Percentiles rank a stretch among this genome's conserved stretches.
Evolutionary conservation across 345 rosid genomes (phyloP).

Genomic region (Passiflora organensis): DNA sequence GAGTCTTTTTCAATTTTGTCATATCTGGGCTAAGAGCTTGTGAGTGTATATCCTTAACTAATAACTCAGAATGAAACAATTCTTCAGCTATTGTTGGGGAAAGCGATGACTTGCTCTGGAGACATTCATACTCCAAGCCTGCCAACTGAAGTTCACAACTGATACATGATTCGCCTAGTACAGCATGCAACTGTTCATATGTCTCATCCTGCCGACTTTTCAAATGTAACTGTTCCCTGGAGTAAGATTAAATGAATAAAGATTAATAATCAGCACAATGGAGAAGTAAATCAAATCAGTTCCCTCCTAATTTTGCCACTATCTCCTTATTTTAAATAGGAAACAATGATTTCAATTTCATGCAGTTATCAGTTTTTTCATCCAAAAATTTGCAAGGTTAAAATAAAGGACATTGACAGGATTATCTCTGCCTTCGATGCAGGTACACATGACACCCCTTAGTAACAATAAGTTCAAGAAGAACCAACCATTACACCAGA

Average conservation of each 20-base stretch:
- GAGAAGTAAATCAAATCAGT: too few species aligned
- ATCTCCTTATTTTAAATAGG: too few species aligned
- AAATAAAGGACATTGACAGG: too few species aligned
- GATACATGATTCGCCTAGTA: conserved; percentile 67
- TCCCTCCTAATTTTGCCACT: too few species aligned
- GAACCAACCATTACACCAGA: too few species aligned
- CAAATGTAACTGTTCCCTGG: conserved; percentile 73
- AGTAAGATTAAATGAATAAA: conserved; percentile 9
- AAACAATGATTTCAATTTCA: too few species aligned
- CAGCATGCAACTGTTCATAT: conserved; percentile 50
- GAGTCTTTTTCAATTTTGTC: conserved; percentile 47
- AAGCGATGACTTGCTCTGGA: conserved; percentile 48
- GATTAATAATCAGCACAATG: conserved; percentile 7
- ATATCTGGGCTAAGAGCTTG: conserved; percentile 63
- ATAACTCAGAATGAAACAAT: conserved; percentile 42
- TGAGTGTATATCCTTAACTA: conserved; percentile 41
- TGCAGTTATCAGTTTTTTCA: too few species aligned
- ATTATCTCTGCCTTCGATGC: too few species aligned
- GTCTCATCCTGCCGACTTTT: conserved; percentile 52
- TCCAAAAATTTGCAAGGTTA: too few species aligned
- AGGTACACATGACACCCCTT: too few species aligned
- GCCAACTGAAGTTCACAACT: conserved; percentile 72
- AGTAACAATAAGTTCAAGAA: too few species aligned
- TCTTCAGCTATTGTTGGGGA: conserved; percentile 54
- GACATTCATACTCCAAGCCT: conserved; percentile 58